Evolutionary conservation across 2,329 filamentous ascomycete genomes (phyloP).

Genomic region (Penicillium palitans): DNA sequence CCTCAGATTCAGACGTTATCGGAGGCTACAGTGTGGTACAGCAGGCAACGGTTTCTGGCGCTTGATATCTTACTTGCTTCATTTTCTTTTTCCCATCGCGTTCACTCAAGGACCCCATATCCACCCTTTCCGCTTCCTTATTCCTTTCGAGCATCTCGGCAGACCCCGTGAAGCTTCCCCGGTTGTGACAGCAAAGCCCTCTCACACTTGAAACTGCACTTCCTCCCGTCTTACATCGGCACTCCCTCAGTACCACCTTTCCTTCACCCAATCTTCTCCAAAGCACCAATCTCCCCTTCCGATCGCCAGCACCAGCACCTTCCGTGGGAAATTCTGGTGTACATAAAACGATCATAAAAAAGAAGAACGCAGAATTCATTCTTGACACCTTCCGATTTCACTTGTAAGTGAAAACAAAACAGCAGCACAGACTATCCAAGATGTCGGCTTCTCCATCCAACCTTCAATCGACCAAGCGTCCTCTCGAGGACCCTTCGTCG

Average conservation of each 20-base stretch:
- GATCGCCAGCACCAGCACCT: constrained; percentile 75
- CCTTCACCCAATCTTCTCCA: constrained; percentile 33
- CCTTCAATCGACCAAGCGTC: constrained; percentile 69
- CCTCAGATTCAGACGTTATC: constrained; percentile 13
- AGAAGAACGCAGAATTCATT: constrained; percentile 54
- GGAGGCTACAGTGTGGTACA: constrained; percentile 15
- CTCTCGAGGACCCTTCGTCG: constrained; percentile 94
- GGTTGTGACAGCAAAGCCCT: constrained; percentile 18
- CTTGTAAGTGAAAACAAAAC: constrained; percentile 42
- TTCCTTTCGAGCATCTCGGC: constrained; percentile 15
- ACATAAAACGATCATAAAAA: constrained; percentile 64
- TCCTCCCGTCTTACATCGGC: constrained; percentile 28
- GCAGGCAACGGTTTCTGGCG: constrained; percentile 13
- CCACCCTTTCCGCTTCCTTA: constrained; percentile 14
- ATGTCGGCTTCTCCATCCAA: constrained; percentile 69
- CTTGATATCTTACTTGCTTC: constrained; percentile 18
- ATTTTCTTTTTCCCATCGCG: constrained; percentile 23
- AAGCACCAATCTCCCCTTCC: constrained; percentile 43
- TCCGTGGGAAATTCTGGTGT: constrained; percentile 88
- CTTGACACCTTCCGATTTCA: constrained; percentile 48
- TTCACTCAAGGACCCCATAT: constrained; percentile 17
- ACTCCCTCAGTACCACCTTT: constrained; percentile 39
- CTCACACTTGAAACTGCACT: constrained; percentile 29
- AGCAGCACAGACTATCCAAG: constrained; percentile 43
- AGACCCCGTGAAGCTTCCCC: constrained; percentile 21